Percentiles rank a stretch among this genome's conserved stretches.
These are phyloP conservation scores for Daedaleopsis sinensis DNA, from an alignment of 768 basidiomycete species.

Conservation along the genomic window DNA sequence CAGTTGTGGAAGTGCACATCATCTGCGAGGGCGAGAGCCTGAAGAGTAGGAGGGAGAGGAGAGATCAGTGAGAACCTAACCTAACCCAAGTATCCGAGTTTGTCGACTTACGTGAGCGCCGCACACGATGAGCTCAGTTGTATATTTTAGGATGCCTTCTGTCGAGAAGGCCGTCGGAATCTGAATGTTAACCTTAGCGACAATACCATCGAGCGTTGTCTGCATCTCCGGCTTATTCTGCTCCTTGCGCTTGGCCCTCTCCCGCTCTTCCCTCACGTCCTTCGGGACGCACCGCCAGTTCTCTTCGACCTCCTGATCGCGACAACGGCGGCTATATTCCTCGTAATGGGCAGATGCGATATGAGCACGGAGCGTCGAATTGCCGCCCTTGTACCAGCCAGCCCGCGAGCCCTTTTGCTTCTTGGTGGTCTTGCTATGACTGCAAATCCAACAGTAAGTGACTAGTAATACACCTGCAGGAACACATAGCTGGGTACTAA, in stretches of 20 bases:
- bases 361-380: neutral
- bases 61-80: too few relatives aligned
- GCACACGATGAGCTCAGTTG: neutral
- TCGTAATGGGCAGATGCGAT: neutral
- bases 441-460: neutral
- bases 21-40: slow-evolving; percentile 4
- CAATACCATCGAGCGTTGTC: slow-evolving; percentile 1
- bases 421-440: neutral
- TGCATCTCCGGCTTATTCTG: neutral
- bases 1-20: neutral
- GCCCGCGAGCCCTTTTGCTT: neutral
- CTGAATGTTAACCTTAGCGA: slow-evolving; percentile 2
- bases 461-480: neutral
- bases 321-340: neutral
- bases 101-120: slow-evolving; percentile 1
- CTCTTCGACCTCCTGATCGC: neutral
- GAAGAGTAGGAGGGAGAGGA: neutral
- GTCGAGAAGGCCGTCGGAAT: neutral
- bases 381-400: neutral
- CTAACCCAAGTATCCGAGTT: too few relatives aligned
- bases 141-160: neutral
- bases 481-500: neutral
- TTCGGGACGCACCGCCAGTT: neutral
- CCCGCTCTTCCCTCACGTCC: too few relatives aligned
- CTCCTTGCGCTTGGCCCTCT: neutral